Percentiles rank a stretch among this genome's conserved stretches.
Conservation (phyloP, 345 rosid species). For the Eucalyptus sp. region DNA sequence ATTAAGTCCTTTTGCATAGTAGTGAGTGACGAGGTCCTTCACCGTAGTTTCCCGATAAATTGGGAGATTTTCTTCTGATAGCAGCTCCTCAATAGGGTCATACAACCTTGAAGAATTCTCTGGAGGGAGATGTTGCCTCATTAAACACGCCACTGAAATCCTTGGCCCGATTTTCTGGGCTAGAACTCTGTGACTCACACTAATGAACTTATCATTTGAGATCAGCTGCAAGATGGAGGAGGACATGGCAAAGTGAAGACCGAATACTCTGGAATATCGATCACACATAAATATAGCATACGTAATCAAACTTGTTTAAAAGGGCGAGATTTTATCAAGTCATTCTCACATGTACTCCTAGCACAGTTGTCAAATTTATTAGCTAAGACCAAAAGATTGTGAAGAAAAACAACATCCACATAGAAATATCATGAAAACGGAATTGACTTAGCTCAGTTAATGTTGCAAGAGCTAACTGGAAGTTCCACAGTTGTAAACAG, state of each 20-base stretch:
- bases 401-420: background rate
- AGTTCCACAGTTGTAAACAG: background rate
- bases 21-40: background rate
- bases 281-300: background rate
- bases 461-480: background rate
- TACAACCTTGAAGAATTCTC: constrained; percentile 2
- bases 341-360: background rate
- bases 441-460: background rate
- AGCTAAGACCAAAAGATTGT: background rate
- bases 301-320: background rate
- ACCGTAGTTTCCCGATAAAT: constrained; percentile 1
- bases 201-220: background rate
- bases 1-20: constrained; percentile 6
- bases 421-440: background rate
- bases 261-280: background rate
- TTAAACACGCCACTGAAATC: constrained; percentile 7
- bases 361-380: too few relatives aligned
- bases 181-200: background rate
- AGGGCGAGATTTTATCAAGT: background rate
- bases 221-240: background rate
- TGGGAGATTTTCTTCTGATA: constrained; percentile 13
- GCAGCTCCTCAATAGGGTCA: constrained; percentile 16
- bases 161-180: constrained; percentile 3
- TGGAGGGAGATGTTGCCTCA: background rate
- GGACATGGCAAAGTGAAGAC: background rate